These are phyloP conservation scores for Ehretia macrophylla DNA, from an alignment of 257 asterid genomes.

Conservation along the genomic window DNA sequence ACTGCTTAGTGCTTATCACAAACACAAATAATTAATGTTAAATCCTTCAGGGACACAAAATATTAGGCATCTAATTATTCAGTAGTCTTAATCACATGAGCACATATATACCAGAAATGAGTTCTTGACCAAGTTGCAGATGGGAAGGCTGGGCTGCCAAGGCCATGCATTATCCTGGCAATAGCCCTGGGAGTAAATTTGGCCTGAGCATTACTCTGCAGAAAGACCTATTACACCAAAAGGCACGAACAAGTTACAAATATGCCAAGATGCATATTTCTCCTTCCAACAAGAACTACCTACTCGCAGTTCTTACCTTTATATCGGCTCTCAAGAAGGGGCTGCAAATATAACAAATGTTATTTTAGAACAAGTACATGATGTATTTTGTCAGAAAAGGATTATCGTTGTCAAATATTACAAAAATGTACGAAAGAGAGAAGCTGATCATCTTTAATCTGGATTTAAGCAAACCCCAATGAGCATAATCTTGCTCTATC, in stretches of 20 bases:
- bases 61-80: too few relatives aligned
- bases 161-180: slow-evolving; percentile 90
- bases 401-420: slow-evolving; percentile 2
- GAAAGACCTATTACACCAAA: slow-evolving; percentile 61
- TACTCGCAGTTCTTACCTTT: slow-evolving; percentile 42
- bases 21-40: too few relatives aligned
- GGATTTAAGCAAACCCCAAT: not conserved
- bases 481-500: not conserved
- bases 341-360: slow-evolving; percentile 43
- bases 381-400: not conserved
- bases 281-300: slow-evolving; percentile 4
- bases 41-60: too few relatives aligned
- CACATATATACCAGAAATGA: slow-evolving; percentile 70
- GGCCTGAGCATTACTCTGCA: slow-evolving; percentile 73
- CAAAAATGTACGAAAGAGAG: not conserved
- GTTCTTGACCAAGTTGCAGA: slow-evolving; percentile 84
- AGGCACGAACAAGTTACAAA: slow-evolving; percentile 19
- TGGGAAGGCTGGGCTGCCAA: slow-evolving; percentile 87
- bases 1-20: too few relatives aligned
- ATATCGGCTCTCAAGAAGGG: slow-evolving; percentile 82
- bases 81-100: too few relatives aligned
- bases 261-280: not conserved
- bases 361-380: slow-evolving; percentile 25
- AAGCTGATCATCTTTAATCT: not conserved
- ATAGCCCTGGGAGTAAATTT: slow-evolving; percentile 90